phyloP scores from a whole-genome alignment of 768 basidiomycete species.

The Kwoniella mangroviensis region DNA sequence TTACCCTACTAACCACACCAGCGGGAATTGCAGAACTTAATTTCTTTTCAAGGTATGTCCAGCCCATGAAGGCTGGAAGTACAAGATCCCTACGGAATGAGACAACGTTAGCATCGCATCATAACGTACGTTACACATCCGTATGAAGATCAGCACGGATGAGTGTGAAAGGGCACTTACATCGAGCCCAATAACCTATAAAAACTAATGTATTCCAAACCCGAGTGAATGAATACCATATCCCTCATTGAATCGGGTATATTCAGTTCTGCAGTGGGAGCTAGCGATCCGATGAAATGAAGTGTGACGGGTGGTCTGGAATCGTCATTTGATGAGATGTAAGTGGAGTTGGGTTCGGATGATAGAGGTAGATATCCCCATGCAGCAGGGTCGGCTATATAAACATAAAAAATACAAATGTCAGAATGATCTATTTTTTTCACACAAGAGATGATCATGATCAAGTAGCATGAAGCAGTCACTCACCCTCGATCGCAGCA shows the following conservation, averaged over 20 bases:
- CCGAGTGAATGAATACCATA: slow-evolving; percentile 22
- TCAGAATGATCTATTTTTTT: no score
- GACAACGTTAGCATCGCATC: neutral
- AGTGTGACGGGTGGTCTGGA: slow-evolving; percentile 20
- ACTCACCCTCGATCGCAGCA: slow-evolving; percentile 16
- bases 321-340: slow-evolving; percentile 6
- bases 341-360: slow-evolving; percentile 12
- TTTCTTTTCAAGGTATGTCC: slow-evolving; percentile 25
- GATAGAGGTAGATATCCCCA: slow-evolving; percentile 22
- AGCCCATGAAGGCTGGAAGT: slow-evolving; percentile 26
- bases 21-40: slow-evolving; percentile 28
- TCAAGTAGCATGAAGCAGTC: no score
- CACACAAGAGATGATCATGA: no score
- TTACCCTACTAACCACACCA: slow-evolving; percentile 20
- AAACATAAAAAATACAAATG: no score
- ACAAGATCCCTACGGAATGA: slow-evolving; percentile 17
- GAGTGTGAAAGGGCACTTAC: slow-evolving; percentile 11
- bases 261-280: slow-evolving; percentile 9
- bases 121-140: no score
- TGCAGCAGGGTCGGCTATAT: slow-evolving; percentile 15
- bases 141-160: neutral
- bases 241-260: slow-evolving; percentile 20
- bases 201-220: slow-evolving; percentile 22
- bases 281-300: slow-evolving; percentile 20
- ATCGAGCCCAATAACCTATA: slow-evolving; percentile 25